Percentiles rank a stretch among this genome's conserved stretches.
These are phyloP conservation scores for Ceratobasidium sp. DNA, from an alignment of 1,284 basidiomycete genomes.

Conservation along the genomic window DNA sequence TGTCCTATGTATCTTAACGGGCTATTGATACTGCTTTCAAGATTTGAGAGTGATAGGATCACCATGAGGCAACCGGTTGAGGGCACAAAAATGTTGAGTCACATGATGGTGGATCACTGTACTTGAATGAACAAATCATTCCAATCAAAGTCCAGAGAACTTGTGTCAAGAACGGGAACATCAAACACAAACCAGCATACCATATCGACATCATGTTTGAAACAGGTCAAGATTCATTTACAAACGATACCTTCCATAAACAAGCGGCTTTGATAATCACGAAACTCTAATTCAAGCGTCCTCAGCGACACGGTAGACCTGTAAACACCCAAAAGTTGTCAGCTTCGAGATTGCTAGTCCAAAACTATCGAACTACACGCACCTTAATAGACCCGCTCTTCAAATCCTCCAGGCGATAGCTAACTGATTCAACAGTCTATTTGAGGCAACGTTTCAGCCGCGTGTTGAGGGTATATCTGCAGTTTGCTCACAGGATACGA, in stretches of 20 bases:
- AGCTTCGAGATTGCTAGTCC: constrained; percentile 5
- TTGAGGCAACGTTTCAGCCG: constrained; percentile 21
- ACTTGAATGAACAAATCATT: too few species aligned
- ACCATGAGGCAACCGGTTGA: too few species aligned
- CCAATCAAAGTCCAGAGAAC: too few species aligned
- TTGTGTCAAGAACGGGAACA: too few species aligned
- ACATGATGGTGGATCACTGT: too few species aligned
- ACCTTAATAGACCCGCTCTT: constrained; percentile 86
- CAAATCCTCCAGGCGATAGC: constrained; percentile 88
- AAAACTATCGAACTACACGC: constrained; percentile 47
- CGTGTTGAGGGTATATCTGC: constrained; percentile 2
- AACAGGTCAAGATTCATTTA: constrained; percentile 32
- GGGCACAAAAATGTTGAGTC: too few species aligned
- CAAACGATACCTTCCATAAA: constrained; percentile 28
- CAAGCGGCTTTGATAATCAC: neutral
- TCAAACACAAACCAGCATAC: too few species aligned
- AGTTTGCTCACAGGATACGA: constrained; percentile 46
- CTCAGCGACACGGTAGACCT: constrained; percentile 36
- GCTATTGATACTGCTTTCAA: too few species aligned
- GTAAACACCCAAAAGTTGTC: neutral
- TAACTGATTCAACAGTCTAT: constrained; percentile 79
- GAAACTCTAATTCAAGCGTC: constrained; percentile 22
- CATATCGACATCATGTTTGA: neutral
- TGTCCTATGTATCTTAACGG: too few species aligned
- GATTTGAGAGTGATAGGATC: too few species aligned